phyloP scores from a whole-genome alignment of 257 asterid species.

The Scutellaria baicalensis region DNA sequence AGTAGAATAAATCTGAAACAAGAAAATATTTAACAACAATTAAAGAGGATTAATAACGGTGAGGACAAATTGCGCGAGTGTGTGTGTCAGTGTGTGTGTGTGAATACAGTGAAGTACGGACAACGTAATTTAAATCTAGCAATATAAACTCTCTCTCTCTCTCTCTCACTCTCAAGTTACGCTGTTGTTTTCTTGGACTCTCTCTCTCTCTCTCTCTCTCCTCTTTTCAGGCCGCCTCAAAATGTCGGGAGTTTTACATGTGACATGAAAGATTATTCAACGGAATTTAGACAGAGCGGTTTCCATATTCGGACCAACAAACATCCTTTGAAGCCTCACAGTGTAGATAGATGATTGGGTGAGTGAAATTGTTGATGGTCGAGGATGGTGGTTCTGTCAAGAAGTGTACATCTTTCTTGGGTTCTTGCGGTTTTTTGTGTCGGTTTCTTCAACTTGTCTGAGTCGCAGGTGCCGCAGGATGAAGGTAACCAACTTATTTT shows the following conservation, averaged over 20 bases:
- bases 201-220: background rate
- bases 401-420: constrained; percentile 19
- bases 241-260: background rate
- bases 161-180: background rate
- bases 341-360: no score
- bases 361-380: constrained; percentile 6
- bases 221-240: background rate
- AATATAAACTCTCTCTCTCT: background rate
- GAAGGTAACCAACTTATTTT: constrained; percentile 31
- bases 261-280: background rate
- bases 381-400: constrained; percentile 27
- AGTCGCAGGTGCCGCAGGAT: constrained; percentile 44
- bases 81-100: no score
- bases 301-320: background rate
- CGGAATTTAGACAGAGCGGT: background rate
- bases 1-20: no score
- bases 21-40: background rate
- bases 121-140: background rate
- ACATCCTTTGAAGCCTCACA: no score
- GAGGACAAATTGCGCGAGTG: background rate
- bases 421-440: constrained; percentile 17
- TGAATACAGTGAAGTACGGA: background rate
- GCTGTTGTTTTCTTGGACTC: background rate
- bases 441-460: constrained; percentile 22
- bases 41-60: background rate